Conservation (phyloP, 192 early-diverging fungal species). For the Gaertneriomyces semiglobifer region DNA sequence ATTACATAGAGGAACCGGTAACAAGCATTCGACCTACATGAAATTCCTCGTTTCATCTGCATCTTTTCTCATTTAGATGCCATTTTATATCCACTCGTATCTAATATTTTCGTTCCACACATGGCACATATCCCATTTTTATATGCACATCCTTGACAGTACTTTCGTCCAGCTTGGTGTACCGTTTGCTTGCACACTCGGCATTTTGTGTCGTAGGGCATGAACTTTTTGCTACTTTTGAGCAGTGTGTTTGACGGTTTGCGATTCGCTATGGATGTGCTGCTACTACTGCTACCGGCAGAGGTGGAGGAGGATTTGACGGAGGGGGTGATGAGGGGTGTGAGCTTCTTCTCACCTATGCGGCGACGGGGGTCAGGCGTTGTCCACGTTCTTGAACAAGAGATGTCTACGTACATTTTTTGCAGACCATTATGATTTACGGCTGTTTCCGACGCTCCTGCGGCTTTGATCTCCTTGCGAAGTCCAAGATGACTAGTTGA, state of each 20-base stretch:
- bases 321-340: conserved; percentile 30
- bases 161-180: conserved; percentile 30
- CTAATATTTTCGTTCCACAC: conserved; percentile 41
- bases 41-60: too few relatives aligned
- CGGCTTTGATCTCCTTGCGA: too few relatives aligned
- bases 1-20: too few relatives aligned
- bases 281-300: neutral
- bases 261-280: conserved; percentile 18
- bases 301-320: conserved; percentile 1
- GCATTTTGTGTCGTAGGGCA: conserved; percentile 38
- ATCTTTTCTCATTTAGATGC: conserved; percentile 23
- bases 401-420: conserved; percentile 30
- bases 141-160: conserved; percentile 42
- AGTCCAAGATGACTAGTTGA: too few relatives aligned
- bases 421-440: conserved; percentile 38
- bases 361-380: neutral
- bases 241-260: conserved; percentile 43
- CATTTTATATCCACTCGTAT: conserved; percentile 41
- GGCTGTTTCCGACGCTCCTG: too few relatives aligned
- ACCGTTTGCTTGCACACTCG: conserved; percentile 31
- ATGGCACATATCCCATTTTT: conserved; percentile 45
- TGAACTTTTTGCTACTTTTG: conserved; percentile 38
- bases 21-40: too few relatives aligned
- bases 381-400: neutral
- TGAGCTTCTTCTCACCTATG: conserved; percentile 42